Base-by-base conservation (phyloP, 106 monocot genomes). In the Dioscorea zingiberensis region DNA sequence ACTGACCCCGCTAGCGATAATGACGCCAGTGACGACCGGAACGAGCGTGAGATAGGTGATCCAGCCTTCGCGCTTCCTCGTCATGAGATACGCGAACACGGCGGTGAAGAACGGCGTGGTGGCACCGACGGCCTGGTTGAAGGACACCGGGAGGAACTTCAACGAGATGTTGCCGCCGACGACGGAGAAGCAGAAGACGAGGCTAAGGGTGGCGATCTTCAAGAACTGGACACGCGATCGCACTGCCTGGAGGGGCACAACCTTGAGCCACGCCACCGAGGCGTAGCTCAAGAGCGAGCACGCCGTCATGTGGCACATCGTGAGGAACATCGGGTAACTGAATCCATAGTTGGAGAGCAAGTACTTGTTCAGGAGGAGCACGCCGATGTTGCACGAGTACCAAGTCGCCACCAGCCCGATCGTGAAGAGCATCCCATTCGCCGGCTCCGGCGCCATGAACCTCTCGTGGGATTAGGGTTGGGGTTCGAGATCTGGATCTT, bases 51-150 rank as follows among this genome's bases (percentile, higher is more conserved):
- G 12, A 25, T 77, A 77, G 2, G 70, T 65, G 32, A 77, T 24
- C 77, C 65, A 71, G 13, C 59, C 47, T 64, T 77, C 77, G 45
- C 70, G 57, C 58, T 51, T 54, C 13, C 70, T 48, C 21, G 78
- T 73, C 62, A 78, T 69, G 28, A 78, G 0, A 23, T 73, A 78
- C 7, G 78, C 73, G 32, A 78, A 69, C n/a, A 78, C 28, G 12
- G 78, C 78, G 13, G 78, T 78, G 68, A 78, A 78, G 68, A 78
- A 78, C 12, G 78, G 78, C 28, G 78, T 78, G 67, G 78, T 78
- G 19, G 78, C 78, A 7, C 78, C 78, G 13, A 78, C 72, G 18
- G 78, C 78, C 62, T 72, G 78, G 32, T 76, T 78, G 67, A 78
- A 78, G 49, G 68, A 68, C 18, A 78, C 78, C 10, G 78, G 73